Evolutionary conservation across 1,284 basidiomycete genomes (phyloP).

Genomic region (Termitomyces sp.): DNA sequence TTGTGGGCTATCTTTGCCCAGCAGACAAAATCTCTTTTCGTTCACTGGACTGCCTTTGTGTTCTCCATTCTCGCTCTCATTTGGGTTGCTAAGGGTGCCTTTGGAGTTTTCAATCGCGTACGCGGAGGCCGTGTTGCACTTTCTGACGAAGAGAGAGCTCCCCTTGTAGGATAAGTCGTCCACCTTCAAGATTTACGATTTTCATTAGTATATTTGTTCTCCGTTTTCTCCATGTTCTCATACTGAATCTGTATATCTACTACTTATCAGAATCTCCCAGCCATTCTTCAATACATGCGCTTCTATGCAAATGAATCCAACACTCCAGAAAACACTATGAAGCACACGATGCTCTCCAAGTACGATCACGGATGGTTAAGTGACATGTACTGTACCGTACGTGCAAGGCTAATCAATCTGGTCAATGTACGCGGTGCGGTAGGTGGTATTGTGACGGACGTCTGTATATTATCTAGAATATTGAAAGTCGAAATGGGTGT

Average conservation of each 20-base stretch:
- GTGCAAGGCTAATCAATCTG: no score
- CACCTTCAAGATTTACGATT: neutral
- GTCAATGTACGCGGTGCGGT: no score
- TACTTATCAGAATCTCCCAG: no score
- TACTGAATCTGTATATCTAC: neutral
- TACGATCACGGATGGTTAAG: no score
- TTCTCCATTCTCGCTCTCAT: constrained; percentile 85
- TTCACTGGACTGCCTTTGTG: constrained; percentile 85
- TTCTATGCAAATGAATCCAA: neutral
- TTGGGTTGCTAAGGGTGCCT: constrained; percentile 75
- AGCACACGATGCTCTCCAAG: no score
- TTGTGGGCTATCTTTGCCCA: constrained; percentile 82
- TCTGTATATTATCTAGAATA: no score
- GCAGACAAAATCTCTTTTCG: constrained; percentile 60
- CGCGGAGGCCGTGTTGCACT: constrained; percentile 48
- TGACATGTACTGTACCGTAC: no score
- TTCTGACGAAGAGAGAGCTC: constrained; percentile 83
- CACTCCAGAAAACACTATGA: neutral
- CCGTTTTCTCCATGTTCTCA: neutral
- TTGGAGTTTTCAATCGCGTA: constrained; percentile 39
- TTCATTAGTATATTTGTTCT: neutral
- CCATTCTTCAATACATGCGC: neutral
- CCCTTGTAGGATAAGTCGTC: constrained; percentile 48
- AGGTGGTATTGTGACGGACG: no score
- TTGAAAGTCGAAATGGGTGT: no score